Percentiles rank a stretch among this genome's conserved stretches.
Conservation (phyloP, 192 early-diverging fungal species). For the Backusella australiensis region DNA sequence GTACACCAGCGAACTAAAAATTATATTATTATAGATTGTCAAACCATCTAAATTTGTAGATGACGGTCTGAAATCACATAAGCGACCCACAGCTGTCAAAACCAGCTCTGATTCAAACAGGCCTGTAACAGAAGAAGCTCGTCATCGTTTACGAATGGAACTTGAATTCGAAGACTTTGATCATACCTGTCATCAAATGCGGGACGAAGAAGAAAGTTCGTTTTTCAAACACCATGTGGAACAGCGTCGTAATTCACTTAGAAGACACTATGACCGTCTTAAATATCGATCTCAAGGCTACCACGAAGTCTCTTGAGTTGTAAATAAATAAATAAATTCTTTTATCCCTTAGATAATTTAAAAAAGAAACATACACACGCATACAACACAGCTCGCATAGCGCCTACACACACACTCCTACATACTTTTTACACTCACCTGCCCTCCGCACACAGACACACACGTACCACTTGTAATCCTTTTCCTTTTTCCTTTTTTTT, state of each 20-base stretch:
- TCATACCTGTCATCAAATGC: constrained; percentile 3
- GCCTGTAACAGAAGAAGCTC: constrained; percentile 25
- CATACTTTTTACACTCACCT: background rate
- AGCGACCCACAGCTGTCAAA: constrained; percentile 12
- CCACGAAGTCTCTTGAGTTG: constrained; percentile 3
- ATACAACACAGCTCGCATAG: too few species aligned
- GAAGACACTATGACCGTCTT: constrained; percentile 3
- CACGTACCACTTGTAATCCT: background rate
- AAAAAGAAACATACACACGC: background rate
- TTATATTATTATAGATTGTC: constrained; percentile 1
- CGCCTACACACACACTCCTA: background rate
- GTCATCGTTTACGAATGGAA: constrained; percentile 11
- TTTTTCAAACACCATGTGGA: constrained; percentile 8
- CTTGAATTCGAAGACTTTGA: constrained; percentile 13
- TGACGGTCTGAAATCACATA: background rate
- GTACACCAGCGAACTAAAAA: background rate
- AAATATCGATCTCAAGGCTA: constrained; percentile 17
- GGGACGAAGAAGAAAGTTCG: constrained; percentile 1
- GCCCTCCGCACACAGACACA: background rate
- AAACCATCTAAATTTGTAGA: constrained; percentile 12
- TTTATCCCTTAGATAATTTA: background rate
- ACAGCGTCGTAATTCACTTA: constrained; percentile 14
- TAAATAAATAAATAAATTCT: background rate
- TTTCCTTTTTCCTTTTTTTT: background rate
- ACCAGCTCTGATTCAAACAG: background rate